Evolutionary conservation across 306 rosid genomes (phyloP).

Genomic region (Vigna nakashimae): DNA sequence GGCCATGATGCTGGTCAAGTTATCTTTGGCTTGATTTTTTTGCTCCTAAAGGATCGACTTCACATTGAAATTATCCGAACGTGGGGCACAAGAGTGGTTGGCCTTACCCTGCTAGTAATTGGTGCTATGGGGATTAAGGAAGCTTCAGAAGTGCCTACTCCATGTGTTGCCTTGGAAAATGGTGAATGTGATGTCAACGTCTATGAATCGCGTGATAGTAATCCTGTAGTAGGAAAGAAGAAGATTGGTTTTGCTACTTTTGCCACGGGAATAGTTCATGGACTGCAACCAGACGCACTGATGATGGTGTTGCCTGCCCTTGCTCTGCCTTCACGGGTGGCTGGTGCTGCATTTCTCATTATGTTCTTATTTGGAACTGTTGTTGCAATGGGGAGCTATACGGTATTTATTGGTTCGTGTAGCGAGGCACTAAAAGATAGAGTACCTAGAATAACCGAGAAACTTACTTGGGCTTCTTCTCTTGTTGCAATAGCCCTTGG

Average conservation of each 20-base stretch:
- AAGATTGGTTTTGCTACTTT: constrained; percentile 98
- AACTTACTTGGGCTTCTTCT: constrained; percentile 98
- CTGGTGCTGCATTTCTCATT: constrained; percentile 93
- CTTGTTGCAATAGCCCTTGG: constrained; percentile 90
- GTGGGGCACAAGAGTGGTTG: constrained; percentile 97
- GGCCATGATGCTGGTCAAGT: constrained; percentile 99
- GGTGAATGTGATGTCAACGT: constrained; percentile 71
- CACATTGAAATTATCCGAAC: constrained; percentile 86
- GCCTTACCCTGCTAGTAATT: constrained; percentile 78
- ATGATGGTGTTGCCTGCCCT: constrained; percentile 98
- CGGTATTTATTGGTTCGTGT: constrained; percentile 91
- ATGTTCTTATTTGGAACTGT: constrained; percentile 95
- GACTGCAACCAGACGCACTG: constrained; percentile 95
- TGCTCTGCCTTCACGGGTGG: constrained; percentile 90
- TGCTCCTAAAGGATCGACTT: constrained; percentile 83
- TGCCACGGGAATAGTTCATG: constrained; percentile 96
- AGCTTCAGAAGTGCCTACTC: constrained; percentile 85
- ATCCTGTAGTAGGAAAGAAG: constrained; percentile 69
- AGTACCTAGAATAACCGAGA: constrained; percentile 93
- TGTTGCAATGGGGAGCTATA: constrained; percentile 94
- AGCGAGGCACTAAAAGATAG: constrained; percentile 87
- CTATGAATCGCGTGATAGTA: constrained; percentile 63
- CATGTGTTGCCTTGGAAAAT: constrained; percentile 80
- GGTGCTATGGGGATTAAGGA: constrained; percentile 93
- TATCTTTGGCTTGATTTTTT: constrained; percentile 83